Base-by-base conservation (phyloP, 139 green algal genomes). In the Medakamo hakoo region DNA sequence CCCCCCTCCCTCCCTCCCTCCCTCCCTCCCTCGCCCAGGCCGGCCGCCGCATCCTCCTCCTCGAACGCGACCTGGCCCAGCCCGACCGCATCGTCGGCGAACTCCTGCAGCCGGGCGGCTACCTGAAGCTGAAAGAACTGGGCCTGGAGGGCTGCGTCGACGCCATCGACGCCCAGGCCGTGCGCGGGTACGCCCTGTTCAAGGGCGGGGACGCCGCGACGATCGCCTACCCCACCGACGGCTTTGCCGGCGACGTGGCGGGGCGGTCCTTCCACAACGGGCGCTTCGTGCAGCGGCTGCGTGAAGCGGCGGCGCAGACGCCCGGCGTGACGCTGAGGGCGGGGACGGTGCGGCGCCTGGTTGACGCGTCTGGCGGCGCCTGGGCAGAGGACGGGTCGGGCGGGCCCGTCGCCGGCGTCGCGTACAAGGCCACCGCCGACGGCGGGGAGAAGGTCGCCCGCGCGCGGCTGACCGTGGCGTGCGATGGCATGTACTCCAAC, bases 21-120 rank as follows among this genome's bases (percentile, higher is more conserved):
- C n/a, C n/a, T n/a, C n/a, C n/a, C n/a, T n/a, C n/a, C n/a, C 16
- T 27, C 59, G 67, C 49, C 56, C 52, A 31, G 74, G 73, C 83
- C 58, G 84, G 88, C 0, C 73, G 91, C 0, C 66, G 78, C 2
- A 86, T 96, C 52, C 76, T 98, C 52, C 63, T 97, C 49, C 64
- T 98, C 40, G 92, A 98, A 71, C 78, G 89, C 0, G 89, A 97
- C 63, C 68, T 98, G 5, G 59, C 63, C 4, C 84, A 96, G 80
- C 92, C 92, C 28, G 90, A 97, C 71, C 76, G 92, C n/a, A 98
- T 98, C 30, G 86, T 98, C n/a, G 92, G 92, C 0, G 92, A 98
- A 82, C 81, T 98, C 70, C 80, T 98, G 65, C 92, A 98, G 78
- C 92, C 92, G 4, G 92, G 92, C 9, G 92, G 92, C 61, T 95